phyloP scores from a whole-genome alignment of 495 filamentous ascomycete species.

The Pyrenula aspistea region DNA sequence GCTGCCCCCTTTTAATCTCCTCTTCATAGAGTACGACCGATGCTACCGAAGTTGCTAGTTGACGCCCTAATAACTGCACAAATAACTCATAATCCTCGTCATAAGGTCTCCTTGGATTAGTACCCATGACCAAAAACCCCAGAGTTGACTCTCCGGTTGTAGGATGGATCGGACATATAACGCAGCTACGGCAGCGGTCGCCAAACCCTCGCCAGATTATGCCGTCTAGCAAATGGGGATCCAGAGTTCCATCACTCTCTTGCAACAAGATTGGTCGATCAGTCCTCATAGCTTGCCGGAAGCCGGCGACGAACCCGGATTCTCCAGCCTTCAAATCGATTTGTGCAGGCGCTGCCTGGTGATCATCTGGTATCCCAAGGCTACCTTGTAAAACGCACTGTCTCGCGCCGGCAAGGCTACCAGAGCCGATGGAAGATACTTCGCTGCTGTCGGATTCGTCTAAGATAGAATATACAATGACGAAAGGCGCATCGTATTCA shows the following conservation, averaged over 20 bases:
- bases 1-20: conserved; percentile 55
- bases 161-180: conserved; percentile 59
- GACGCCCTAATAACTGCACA: conserved; percentile 54
- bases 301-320: conserved; percentile 52
- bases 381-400: conserved; percentile 47
- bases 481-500: conserved; percentile 50
- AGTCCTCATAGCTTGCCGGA: conserved; percentile 54
- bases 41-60: conserved; percentile 58
- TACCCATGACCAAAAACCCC: conserved; percentile 57
- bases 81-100: conserved; percentile 62
- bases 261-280: conserved; percentile 46
- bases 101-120: conserved; percentile 57
- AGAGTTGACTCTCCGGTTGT: conserved; percentile 51
- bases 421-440: conserved; percentile 47
- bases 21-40: conserved; percentile 64
- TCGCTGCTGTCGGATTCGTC: conserved; percentile 47
- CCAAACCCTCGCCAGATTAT: conserved; percentile 53
- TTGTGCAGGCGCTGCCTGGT: conserved; percentile 35
- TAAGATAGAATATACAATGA: conserved; percentile 47
- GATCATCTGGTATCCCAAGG: conserved; percentile 48
- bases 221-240: conserved; percentile 42
- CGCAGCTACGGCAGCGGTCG: conserved; percentile 49
- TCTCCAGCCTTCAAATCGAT: conserved; percentile 48
- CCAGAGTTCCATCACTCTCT: conserved; percentile 43
- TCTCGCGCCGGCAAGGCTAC: conserved; percentile 36